Conservation (phyloP, 805 yeast genomes). For the Wickerhamomyces xylosicus region DNA sequence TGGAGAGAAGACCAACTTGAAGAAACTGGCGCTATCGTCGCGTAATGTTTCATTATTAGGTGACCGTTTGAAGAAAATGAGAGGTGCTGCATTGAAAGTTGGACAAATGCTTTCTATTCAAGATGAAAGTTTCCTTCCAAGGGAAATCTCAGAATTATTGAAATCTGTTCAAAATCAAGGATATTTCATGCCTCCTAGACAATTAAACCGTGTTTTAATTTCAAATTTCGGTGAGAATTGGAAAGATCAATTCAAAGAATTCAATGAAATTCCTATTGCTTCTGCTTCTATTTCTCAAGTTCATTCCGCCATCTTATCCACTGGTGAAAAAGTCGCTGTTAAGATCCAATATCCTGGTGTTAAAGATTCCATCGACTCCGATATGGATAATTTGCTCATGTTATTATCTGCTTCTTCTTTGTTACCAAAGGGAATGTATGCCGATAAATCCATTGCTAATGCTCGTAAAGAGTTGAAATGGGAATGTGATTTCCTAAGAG, state of each 20-base stretch:
- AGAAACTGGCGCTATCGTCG: conserved; percentile 61
- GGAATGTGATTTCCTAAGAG: conserved; percentile 95
- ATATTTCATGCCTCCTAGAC: conserved; percentile 92
- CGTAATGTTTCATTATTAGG: conserved; percentile 83
- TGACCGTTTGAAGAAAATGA: conserved; percentile 80
- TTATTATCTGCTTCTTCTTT: conserved; percentile 78
- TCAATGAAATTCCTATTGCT: conserved; percentile 86
- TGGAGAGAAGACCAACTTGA: conserved; percentile 40
- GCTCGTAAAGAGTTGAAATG: conserved; percentile 90
- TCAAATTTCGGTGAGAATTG: conserved; percentile 71
- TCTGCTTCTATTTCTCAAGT: conserved; percentile 98
- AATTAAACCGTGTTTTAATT: conserved; percentile 65
- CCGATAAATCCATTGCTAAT: conserved; percentile 86
- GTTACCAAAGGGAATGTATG: conserved; percentile 83
- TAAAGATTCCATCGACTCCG: conserved; percentile 86
- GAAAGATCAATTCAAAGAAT: conserved; percentile 61
- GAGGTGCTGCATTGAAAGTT: conserved; percentile 96
- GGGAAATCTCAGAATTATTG: conserved; percentile 72
- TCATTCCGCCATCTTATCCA: conserved; percentile 66
- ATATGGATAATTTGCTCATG: conserved; percentile 75
- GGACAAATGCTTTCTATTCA: conserved; percentile 98
- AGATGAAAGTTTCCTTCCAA: conserved; percentile 76
- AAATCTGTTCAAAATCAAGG: conserved; percentile 88
- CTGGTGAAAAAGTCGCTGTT: conserved; percentile 72
- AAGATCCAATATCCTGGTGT: conserved; percentile 98